phyloP scores from a whole-genome alignment of 192 early-diverging fungal genomes.

The Blastocladiella britannica region DNA sequence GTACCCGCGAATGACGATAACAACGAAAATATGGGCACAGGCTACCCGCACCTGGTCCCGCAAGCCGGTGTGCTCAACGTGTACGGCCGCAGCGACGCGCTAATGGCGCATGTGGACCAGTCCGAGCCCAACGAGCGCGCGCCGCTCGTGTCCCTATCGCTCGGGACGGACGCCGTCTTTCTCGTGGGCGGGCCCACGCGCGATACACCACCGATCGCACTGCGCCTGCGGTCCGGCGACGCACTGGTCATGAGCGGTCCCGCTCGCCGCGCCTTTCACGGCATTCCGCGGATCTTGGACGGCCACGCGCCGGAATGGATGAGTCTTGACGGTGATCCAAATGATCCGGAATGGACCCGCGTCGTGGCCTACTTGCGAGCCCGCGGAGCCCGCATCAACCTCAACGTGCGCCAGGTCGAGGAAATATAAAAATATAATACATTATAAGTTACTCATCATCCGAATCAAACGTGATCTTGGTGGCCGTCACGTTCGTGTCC shows the following conservation, averaged over 20 bases:
- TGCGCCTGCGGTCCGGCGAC: slow-evolving; percentile 70
- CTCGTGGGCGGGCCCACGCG: slow-evolving; percentile 54
- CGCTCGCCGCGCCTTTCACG: slow-evolving; percentile 58
- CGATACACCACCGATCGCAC: slow-evolving; percentile 42
- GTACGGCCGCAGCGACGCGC: slow-evolving; percentile 55
- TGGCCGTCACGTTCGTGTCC: slow-evolving; percentile 57
- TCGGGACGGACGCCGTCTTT: slow-evolving; percentile 38
- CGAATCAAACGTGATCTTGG: slow-evolving; percentile 71
- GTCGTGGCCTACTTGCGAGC: slow-evolving; percentile 43
- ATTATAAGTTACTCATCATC: not conserved
- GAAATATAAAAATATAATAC: too few species aligned
- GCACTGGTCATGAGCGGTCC: slow-evolving; percentile 68
- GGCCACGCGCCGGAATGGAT: slow-evolving; percentile 47
- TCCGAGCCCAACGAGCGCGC: slow-evolving; percentile 70
- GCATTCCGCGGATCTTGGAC: slow-evolving; percentile 59
- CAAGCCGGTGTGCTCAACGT: slow-evolving; percentile 88
- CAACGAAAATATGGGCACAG: slow-evolving; percentile 32
- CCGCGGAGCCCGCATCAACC: slow-evolving; percentile 49
- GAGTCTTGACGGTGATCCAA: slow-evolving; percentile 8
- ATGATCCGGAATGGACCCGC: slow-evolving; percentile 37
- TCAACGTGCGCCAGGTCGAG: slow-evolving; percentile 85
- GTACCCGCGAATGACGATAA: slow-evolving; percentile 28
- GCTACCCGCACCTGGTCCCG: not conserved
- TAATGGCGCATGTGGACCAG: slow-evolving; percentile 84
- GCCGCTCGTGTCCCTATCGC: slow-evolving; percentile 47